phyloP scores from a whole-genome alignment of 208 protist species.

The Trypanosoma platydactyli region DNA sequence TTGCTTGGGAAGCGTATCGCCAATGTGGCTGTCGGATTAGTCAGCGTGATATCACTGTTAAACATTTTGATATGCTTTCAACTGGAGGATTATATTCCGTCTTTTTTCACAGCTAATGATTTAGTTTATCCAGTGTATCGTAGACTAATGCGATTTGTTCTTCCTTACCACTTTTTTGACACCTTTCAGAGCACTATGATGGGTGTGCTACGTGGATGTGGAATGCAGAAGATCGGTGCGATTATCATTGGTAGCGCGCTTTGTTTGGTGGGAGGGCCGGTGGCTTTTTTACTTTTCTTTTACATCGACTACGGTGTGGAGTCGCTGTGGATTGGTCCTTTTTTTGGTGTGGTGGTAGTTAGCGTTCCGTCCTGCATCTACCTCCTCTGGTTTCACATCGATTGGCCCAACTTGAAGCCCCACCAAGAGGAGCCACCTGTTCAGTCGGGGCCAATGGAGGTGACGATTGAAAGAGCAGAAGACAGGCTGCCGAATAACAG shows the following conservation, averaged over 20 bases:
- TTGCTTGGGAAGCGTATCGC: constrained; percentile 62
- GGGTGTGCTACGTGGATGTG: constrained; percentile 74
- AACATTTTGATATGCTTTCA: constrained; percentile 49
- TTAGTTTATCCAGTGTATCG: constrained; percentile 35
- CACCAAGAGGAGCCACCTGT: constrained; percentile 34
- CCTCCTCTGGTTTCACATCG: constrained; percentile 64
- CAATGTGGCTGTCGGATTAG: constrained; percentile 56
- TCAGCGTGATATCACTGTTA: constrained; percentile 42
- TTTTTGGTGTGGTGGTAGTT: constrained; percentile 44
- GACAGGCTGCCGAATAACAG: not conserved
- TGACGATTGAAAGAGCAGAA: not conserved
- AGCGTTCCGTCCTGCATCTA: constrained; percentile 68
- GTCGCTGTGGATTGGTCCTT: constrained; percentile 78
- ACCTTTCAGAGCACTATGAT: constrained; percentile 82
- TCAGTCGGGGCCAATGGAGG: not conserved
- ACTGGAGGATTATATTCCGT: constrained; percentile 57
- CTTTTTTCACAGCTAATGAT: constrained; percentile 54
- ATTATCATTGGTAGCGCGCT: constrained; percentile 61
- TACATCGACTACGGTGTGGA: constrained; percentile 66
- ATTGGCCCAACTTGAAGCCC: constrained; percentile 68
- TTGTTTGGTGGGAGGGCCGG: constrained; percentile 61
- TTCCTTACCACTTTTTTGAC: constrained; percentile 84
- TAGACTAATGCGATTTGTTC: constrained; percentile 37
- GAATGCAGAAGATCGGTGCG: constrained; percentile 67
- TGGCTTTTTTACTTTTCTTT: constrained; percentile 80